Conservation (phyloP, 805 yeast species). For the Starmera quercuum region DNA sequence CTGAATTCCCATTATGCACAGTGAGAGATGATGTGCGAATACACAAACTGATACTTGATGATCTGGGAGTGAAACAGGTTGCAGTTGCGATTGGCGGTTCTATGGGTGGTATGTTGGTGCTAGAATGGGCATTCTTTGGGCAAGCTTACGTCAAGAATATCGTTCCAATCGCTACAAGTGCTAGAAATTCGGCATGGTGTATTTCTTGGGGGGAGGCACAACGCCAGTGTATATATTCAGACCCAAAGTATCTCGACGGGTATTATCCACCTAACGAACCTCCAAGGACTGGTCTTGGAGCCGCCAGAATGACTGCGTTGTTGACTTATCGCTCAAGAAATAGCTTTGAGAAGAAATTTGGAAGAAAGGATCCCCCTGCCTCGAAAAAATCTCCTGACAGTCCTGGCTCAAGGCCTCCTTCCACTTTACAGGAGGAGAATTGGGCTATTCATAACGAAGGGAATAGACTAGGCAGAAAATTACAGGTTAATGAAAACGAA, state of each 20-base stretch:
- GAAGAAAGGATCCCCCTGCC: conserved; percentile 58
- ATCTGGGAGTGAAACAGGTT: conserved; percentile 66
- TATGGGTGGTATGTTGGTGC: conserved; percentile 96
- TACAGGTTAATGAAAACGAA: conserved; percentile 6
- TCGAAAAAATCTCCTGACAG: conserved; percentile 1
- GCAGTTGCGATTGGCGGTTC: conserved; percentile 94
- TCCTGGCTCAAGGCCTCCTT: conserved; percentile 26
- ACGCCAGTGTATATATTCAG: conserved; percentile 91
- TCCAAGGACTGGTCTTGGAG: conserved; percentile 82
- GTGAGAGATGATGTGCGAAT: conserved; percentile 87
- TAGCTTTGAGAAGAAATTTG: conserved; percentile 85
- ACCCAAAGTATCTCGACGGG: conserved; percentile 89
- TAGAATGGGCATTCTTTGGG: conserved; percentile 79
- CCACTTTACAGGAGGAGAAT: conserved; percentile 56
- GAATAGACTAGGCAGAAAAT: conserved; percentile 26
- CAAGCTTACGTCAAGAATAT: conserved; percentile 58
- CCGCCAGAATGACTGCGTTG: conserved; percentile 96
- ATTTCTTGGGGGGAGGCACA: conserved; percentile 99
- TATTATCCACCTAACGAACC: conserved; percentile 73
- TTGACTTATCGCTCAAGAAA: conserved; percentile 88
- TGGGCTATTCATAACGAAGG: conserved; percentile 92
- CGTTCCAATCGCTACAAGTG: conserved; percentile 88
- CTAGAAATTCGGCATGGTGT: conserved; percentile 97
- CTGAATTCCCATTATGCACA: conserved; percentile 89
- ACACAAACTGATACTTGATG: conserved; percentile 71